Evolutionary conservation across 176 grass and related monocot genomes (phyloP).

Genomic region (Avena eriantha): DNA sequence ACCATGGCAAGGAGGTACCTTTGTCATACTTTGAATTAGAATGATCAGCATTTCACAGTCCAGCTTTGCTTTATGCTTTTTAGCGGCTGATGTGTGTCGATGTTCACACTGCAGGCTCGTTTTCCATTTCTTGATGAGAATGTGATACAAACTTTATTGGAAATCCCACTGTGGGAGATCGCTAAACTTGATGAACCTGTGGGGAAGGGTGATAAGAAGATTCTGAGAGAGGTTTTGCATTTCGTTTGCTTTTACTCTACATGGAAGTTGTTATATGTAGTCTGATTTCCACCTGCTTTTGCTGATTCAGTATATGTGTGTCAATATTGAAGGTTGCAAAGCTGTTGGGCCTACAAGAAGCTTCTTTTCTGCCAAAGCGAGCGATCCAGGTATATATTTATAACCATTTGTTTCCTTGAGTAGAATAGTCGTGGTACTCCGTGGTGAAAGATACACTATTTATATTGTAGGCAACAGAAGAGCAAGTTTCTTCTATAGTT

Average conservation of each 20-base stretch:
- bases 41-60: not conserved
- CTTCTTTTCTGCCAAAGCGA: constrained; percentile 79
- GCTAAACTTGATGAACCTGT: constrained; percentile 76
- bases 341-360: constrained; percentile 77
- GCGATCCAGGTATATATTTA: constrained; percentile 82
- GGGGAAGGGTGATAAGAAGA: constrained; percentile 92
- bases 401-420: constrained; percentile 19
- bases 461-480: not conserved
- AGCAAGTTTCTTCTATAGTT: not conserved
- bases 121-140: constrained; percentile 96
- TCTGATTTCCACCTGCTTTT: not conserved
- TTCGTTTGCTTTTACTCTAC: not conserved
- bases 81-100: not conserved
- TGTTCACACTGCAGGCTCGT: constrained; percentile 56
- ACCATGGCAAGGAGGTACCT: constrained; percentile 89
- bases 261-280: not conserved
- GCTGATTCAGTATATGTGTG: constrained; percentile 26
- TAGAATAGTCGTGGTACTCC: not conserved
- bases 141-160: constrained; percentile 75
- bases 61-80: constrained; percentile 5
- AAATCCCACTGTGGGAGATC: constrained; percentile 88
- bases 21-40: constrained; percentile 25
- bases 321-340: constrained; percentile 66
- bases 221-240: constrained; percentile 92
- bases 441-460: not conserved